Percentiles rank a stretch among this genome's conserved stretches.
These are phyloP conservation scores for Pythium aquatile DNA, from an alignment of 352 stramenopile species.

Conservation along the genomic window DNA sequence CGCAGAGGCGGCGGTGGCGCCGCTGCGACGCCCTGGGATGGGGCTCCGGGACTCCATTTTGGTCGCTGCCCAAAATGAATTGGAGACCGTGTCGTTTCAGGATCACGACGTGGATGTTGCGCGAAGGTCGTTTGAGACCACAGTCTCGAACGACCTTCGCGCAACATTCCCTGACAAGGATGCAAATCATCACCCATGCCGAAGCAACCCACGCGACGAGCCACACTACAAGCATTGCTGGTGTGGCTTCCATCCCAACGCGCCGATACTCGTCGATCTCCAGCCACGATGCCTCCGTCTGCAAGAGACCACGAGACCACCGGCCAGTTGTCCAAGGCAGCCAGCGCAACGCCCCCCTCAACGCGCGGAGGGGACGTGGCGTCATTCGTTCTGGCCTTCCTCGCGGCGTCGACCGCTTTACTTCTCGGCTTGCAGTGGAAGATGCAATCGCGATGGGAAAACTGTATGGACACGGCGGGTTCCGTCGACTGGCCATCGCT, in stretches of 20 bases:
- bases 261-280: no score
- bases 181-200: no score
- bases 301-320: no score
- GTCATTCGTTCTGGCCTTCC: background rate
- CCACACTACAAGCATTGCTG: no score
- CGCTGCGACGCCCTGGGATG: background rate
- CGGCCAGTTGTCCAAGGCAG: no score
- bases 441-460: background rate
- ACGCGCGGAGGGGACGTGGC: no score
- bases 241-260: no score
- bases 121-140: slow-evolving; percentile 12
- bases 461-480: background rate
- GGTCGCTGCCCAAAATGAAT: background rate
- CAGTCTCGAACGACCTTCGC: no score
- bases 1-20: background rate
- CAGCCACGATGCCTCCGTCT: no score
- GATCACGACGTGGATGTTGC: slow-evolving; percentile 11
- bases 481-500: background rate
- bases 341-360: no score
- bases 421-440: background rate
- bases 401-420: background rate
- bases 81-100: slow-evolving; percentile 12
- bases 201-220: no score
- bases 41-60: background rate
- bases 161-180: no score